Conservation (phyloP, 768 basidiomycete species). For the Phylloporus arenicola region DNA sequence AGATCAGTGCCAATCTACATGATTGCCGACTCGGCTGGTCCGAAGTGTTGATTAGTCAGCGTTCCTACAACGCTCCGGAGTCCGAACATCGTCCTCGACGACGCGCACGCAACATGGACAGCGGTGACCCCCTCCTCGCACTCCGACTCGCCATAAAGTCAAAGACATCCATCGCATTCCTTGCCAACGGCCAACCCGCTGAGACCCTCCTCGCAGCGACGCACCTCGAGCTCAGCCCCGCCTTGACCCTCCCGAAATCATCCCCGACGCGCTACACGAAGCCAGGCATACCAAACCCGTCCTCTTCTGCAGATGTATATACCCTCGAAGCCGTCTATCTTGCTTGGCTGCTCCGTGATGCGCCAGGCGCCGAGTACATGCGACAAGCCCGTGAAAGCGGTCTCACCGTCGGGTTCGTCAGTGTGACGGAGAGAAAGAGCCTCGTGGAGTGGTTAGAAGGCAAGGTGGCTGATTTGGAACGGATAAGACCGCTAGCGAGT, state of each 20-base stretch:
- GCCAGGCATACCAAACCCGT: conserved; percentile 39
- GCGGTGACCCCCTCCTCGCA: conserved; percentile 47
- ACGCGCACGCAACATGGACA: background rate
- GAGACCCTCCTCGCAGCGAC: conserved; percentile 52
- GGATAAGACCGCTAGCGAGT: conserved; percentile 19
- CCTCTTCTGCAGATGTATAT: conserved; percentile 50
- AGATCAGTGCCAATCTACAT: no score
- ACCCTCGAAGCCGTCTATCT: conserved; percentile 78
- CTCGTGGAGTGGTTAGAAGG: conserved; percentile 86
- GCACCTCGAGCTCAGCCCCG: conserved; percentile 54
- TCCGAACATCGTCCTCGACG: background rate
- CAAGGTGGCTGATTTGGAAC: conserved; percentile 26
- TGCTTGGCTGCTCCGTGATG: conserved; percentile 75
- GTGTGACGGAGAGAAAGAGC: conserved; percentile 80
- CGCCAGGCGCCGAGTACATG: conserved; percentile 81
- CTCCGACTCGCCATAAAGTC: conserved; percentile 62
- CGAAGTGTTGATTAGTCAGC: background rate
- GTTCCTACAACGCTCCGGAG: background rate
- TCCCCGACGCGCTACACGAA: conserved; percentile 75
- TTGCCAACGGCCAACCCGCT: conserved; percentile 33
- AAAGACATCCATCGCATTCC: conserved; percentile 46
- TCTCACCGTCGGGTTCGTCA: conserved; percentile 69
- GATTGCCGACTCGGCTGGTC: no score
- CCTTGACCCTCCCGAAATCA: conserved; percentile 60
- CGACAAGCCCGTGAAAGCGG: conserved; percentile 75